Base-by-base conservation (phyloP, 495 filamentous ascomycete genomes). In the Neurospora sp. region DNA sequence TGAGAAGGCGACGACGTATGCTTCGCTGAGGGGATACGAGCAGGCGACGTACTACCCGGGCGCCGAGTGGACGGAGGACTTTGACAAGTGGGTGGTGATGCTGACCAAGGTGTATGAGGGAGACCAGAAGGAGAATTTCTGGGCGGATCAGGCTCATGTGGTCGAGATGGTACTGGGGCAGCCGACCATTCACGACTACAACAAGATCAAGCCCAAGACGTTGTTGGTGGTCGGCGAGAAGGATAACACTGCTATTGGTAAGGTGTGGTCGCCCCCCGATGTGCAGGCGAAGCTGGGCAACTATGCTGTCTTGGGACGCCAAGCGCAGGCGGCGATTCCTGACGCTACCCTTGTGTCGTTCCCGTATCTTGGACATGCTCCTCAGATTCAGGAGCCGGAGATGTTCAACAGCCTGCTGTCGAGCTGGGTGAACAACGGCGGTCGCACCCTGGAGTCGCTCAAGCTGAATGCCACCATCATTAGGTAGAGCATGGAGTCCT, bases 21-120 rank as follows among this genome's bases (percentile, higher is more conserved):
- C 74, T 0, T 76, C 77, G 9, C 82, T 86, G 72, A 75, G 77
- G 38, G 77, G 44, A 3, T 86, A 86, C 74, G 78, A 85, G 75
- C 84, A 85, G 73, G 27, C 75, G 35, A 84, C 82, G 0, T 86
- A 86, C 73, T 86, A 86, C 69, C 77, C 74, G 0, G 81, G 81
- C 20, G 42, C 16, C 14, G 70, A 73, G 1, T 85, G 83, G 85
- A 48, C 76, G 0, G 70, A 74, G 11, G 54, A 76, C 0, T 85
- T 85, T 75, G 82, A 85, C 69, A 77, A 81, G 27, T 85, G 84
- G 84, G 84, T 84, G 10, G 78, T 80, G 23, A 85, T 86, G 85
- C 77, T 86, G 14, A 77, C 77, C n/a, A 78, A 80, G 48, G 78
- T 85, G 66, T 85, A 86, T 75, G 31, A 76, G 38, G 84, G 83